These are phyloP conservation scores for Fusarium vanettenii DNA, from an alignment of 2,329 filamentous ascomycete genomes.

Conservation along the genomic window DNA sequence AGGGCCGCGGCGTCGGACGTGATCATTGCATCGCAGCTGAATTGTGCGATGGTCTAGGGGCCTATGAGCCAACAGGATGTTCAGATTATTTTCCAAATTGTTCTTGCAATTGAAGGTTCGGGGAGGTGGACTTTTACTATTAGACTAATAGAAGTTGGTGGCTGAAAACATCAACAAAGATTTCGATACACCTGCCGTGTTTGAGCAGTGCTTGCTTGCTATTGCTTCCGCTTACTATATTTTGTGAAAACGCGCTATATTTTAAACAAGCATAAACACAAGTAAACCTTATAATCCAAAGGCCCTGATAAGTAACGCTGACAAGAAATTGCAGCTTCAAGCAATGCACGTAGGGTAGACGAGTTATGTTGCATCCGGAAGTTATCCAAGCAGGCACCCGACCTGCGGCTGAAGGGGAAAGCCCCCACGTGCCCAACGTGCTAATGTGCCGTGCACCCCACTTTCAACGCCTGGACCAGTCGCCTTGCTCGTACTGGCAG, in stretches of 20 bases:
- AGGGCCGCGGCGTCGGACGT: conserved; percentile 1
- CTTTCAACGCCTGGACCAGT: conserved; percentile 20
- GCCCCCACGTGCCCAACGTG: conserved; percentile 37
- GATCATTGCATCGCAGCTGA: not conserved
- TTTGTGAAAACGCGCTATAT: not conserved
- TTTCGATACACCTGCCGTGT: not conserved
- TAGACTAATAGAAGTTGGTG: not conserved
- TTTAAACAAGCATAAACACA: not conserved
- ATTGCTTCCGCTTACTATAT: not conserved
- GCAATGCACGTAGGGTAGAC: conserved; percentile 21
- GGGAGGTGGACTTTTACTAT: too few relatives aligned
- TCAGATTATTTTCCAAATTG: conserved; percentile 20
- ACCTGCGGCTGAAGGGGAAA: conserved; percentile 35
- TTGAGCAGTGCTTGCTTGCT: not conserved
- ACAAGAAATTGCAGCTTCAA: not conserved
- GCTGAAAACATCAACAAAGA: not conserved
- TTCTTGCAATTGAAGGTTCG: conserved; percentile 12
- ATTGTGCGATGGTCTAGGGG: not conserved
- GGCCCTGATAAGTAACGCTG: not conserved
- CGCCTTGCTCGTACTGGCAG: conserved; percentile 11
- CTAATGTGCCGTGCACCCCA: conserved; percentile 15
- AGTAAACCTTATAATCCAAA: not conserved
- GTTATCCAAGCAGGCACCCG: conserved; percentile 11
- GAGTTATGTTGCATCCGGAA: not conserved
- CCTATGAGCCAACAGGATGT: conserved; percentile 11